Evolutionary conservation across 2,329 filamentous ascomycete genomes (phyloP), one percentile per base, ranked within the genome.

Genomic region (Thielaviopsis punctulata): DNA sequence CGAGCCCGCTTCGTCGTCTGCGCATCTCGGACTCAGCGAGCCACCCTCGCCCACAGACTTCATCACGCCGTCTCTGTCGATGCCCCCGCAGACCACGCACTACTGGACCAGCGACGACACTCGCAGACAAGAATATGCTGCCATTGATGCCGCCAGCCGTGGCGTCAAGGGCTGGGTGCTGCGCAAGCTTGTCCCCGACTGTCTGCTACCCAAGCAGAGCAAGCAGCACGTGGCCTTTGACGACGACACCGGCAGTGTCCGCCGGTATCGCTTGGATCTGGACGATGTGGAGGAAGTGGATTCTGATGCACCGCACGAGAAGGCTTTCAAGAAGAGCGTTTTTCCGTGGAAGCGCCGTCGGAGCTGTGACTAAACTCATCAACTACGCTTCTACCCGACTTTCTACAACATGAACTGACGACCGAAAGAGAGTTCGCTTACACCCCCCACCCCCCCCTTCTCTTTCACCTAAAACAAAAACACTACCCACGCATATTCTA

Each of bases 41-140:
- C 30, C 30, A 15, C 30, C 30, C 2, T 36, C 30, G 30, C 30
- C 30, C 13, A 36, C 55, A 18, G 55, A 56, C 55, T 55, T 58
- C 47, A 56, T n/a, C 30, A 49, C 27, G 52, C 53, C 30, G 53
- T 63, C 30, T 2, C 65, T 67, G 30, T 63, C 68, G 2, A 67
- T 69, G 1, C 77, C 75, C 12, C 75, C 75, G 3, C 71, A 73
- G 57, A 80, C 79, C 2, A 76, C 75, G 1, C 76, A 81, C 60
- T 82, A 82, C 64, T 82, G 79, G 79, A 82, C 77, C 1, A 80
- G 76, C 59, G 76, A 81, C 60, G 69, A 69, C 51, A 81, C 78
- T 0, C 70, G 79, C 3, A 69, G 77, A 10, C 68, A 80, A 3
- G 79, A 82, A 65, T 82, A 82, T 58, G 79, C 77, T 0, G 79